Conservation (phyloP, 495 filamentous ascomycete genomes). For the Penicillium atrosanguineum region DNA sequence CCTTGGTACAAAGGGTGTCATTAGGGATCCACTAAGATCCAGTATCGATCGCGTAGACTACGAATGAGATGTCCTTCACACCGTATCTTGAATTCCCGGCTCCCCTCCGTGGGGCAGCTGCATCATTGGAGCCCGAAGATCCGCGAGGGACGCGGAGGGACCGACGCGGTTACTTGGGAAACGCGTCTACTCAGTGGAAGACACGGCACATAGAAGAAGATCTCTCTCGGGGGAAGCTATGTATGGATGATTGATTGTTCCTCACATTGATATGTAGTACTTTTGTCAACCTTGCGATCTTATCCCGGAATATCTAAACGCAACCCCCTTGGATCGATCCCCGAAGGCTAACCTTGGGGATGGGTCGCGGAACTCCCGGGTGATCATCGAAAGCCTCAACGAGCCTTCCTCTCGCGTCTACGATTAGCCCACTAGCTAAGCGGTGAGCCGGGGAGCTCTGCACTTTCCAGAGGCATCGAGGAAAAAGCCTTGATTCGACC, state of each 20-base stretch:
- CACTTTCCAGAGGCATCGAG: neutral
- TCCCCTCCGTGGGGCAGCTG: conserved; percentile 22
- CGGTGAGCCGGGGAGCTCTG: conserved; percentile 19
- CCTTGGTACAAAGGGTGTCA: neutral
- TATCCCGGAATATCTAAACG: neutral
- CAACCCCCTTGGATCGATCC: neutral
- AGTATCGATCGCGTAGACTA: neutral
- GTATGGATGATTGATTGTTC: neutral
- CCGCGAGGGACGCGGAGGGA: conserved; percentile 22
- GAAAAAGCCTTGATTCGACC: conserved; percentile 3
- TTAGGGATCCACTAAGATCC: neutral
- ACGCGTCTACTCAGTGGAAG: conserved; percentile 16
- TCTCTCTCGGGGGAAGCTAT: conserved; percentile 7
- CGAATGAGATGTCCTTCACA: conserved; percentile 2
- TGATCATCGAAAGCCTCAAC: conserved; percentile 24
- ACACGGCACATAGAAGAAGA: too few species aligned
- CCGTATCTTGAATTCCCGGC: conserved; percentile 16
- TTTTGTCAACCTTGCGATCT: neutral
- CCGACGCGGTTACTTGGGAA: conserved; percentile 34
- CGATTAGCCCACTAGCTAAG: conserved; percentile 4
- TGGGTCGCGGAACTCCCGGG: conserved; percentile 12
- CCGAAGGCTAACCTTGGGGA: neutral
- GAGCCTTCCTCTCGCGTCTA: conserved; percentile 9
- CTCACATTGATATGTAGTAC: neutral
- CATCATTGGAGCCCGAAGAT: conserved; percentile 24